These are phyloP conservation scores for Sporothrix protearum DNA, from an alignment of 2,329 filamentous ascomycete genomes.

Conservation along the genomic window DNA sequence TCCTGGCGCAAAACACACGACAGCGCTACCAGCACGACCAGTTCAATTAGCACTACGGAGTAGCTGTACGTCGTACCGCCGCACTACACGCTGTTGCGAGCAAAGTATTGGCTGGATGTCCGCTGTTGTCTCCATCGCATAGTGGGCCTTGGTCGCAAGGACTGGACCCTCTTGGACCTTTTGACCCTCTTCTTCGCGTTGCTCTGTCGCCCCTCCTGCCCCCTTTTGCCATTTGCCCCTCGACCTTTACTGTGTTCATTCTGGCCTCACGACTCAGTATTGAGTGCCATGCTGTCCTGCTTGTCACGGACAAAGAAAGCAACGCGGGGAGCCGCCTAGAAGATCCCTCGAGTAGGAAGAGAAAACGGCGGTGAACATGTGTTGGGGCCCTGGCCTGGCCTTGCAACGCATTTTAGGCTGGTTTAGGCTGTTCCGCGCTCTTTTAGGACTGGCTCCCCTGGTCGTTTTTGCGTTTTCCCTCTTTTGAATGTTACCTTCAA, in stretches of 20 bases:
- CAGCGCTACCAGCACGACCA: constrained; percentile 18
- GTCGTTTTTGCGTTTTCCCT: not conserved
- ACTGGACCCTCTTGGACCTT: constrained; percentile 8
- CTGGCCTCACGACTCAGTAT: not conserved
- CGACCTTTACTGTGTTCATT: not conserved
- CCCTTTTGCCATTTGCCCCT: not conserved
- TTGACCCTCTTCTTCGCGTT: not conserved
- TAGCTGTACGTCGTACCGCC: too few species aligned
- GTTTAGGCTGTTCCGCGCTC: not conserved
- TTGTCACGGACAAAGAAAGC: not conserved
- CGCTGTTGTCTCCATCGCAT: constrained; percentile 19
- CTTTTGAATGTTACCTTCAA: not conserved
- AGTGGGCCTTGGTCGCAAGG: constrained; percentile 18
- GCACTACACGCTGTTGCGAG: constrained; percentile 2
- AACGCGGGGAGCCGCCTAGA: constrained; percentile 2
- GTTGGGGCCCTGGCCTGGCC: not conserved
- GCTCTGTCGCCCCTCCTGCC: constrained; percentile 8
- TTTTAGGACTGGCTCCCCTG: not conserved
- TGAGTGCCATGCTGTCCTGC: not conserved
- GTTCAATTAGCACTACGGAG: not conserved
- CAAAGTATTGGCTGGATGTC: constrained; percentile 13
- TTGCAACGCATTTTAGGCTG: not conserved
- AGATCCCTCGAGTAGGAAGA: not conserved
- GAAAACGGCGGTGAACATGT: constrained; percentile 26
- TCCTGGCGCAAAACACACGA: not conserved